Conservation (phyloP, 768 basidiomycete species). For the Leccinum variicolor region DNA sequence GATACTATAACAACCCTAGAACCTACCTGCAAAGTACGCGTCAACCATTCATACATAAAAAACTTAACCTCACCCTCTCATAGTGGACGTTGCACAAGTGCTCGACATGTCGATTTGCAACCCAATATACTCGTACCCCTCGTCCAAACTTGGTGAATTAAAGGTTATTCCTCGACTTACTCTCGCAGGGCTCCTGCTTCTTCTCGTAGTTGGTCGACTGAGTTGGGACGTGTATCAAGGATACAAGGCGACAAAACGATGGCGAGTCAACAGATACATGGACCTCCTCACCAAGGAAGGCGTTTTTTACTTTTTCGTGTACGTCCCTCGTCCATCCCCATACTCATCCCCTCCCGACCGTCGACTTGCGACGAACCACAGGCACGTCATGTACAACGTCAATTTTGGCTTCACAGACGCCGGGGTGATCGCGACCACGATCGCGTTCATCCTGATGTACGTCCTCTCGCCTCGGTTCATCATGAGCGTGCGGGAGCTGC, state of each 20-base stretch:
- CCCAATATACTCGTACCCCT: background rate
- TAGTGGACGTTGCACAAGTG: slow-evolving; percentile 11
- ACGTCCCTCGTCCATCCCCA: background rate
- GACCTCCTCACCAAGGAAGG: slow-evolving; percentile 14
- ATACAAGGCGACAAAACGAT: slow-evolving; percentile 9
- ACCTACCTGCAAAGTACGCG: slow-evolving; percentile 9
- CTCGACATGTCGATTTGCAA: slow-evolving; percentile 16
- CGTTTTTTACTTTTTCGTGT: slow-evolving; percentile 16
- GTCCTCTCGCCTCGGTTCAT: slow-evolving; percentile 19
- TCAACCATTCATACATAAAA: background rate
- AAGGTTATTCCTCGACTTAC: slow-evolving; percentile 10
- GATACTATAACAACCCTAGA: slow-evolving; percentile 3
- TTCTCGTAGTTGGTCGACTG: slow-evolving; percentile 1
- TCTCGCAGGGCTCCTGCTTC: slow-evolving; percentile 12
- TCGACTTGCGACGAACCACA: background rate
- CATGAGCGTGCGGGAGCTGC: slow-evolving; percentile 13
- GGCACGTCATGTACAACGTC: slow-evolving; percentile 14
- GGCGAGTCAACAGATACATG: slow-evolving; percentile 14
- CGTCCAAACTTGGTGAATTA: slow-evolving; percentile 3
- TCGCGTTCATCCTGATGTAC: slow-evolving; percentile 1
- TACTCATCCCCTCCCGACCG: background rate
- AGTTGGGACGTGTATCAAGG: slow-evolving; percentile 6
- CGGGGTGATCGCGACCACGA: background rate
- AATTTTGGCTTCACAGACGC: background rate
- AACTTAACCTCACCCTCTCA: background rate